Base-by-base conservation (phyloP, 2,329 filamentous ascomycete genomes). In the Myriosclerotinia scirpicola region DNA sequence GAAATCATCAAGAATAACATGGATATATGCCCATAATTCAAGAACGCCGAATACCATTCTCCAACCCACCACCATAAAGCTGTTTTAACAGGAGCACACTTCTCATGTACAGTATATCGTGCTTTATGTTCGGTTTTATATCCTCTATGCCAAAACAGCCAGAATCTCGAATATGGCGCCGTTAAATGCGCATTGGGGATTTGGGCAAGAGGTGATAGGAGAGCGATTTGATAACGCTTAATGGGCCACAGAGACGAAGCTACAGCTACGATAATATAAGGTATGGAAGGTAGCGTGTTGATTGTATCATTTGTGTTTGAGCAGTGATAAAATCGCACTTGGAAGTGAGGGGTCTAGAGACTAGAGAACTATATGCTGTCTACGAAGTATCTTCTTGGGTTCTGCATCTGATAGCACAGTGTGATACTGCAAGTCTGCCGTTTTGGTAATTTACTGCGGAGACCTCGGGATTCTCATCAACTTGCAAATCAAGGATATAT, bases 141-240 rank as follows among this genome's bases (percentile, higher is more conserved):
- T 36, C 11, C 36, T 46, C 14, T 34, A 38, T 55, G 36, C 26
- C 26, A 34, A 22, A 48, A 26, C 6, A 64, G 22, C 40, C 38
- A 58, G 8, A 38, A 3, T 1, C 30, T 11, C 11, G 26, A 56
- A 22, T 34, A 48, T 38, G 52, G 40, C 6, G 52, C 14, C 14
- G 26, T 38, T 17, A 58, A 64, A 20, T 64, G 26, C 17, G 52
- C 40, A 48, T 64, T 58, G 17, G 52, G 38, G 22, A 64, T 58
- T 34, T 8, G 30, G 12, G 6, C 44, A 36, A 48, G 17, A 40
- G 40, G 52, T 22, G 26, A 58, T 7, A 42, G 38, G 48, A 38
- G 8, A 38, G 30, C 30, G 4, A 14, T 60, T 11, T 36, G 42
- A 4, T 17, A 36, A 17, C 6, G 1, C 11, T 38, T 60, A 30